Evolutionary conservation across 1,284 basidiomycete genomes (phyloP), one percentile per base, ranked within the genome.

Genomic region (Leccinum pallidistipes): DNA sequence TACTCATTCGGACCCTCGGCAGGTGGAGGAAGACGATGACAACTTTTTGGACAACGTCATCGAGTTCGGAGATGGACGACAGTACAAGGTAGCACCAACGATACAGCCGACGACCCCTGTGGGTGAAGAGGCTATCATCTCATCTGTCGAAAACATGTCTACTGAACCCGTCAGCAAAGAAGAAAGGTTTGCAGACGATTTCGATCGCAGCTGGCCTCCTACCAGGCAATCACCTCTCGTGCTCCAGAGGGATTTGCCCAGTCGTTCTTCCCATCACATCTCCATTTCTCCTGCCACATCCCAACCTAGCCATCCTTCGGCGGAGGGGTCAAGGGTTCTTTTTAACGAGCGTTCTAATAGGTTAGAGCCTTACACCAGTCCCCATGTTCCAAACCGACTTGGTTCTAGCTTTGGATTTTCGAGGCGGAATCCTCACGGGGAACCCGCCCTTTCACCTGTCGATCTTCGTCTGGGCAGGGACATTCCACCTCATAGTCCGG

Each of bases 21-120:
- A 91, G 87, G 88, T 91, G 84, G 88, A 92, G 77, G 94, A 94
- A 74, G 95, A 97, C 65, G 92, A 95, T 61, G 92, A 94, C 69
- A 92, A 94, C 69, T 95, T 94, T 69, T 77, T 97, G 40, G 91
- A 87, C 68, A 92, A 90, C 47, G 90, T 95, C 45, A 92, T 97
- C 69, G 94, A 97, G 74, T 97, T 97, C 72, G 94, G 87, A 5
- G 95, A 97, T 72, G 94, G 94, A 6, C 86, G 88, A 53, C 91
- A 93, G 72, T 95, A 95, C 78, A 92, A 88, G 66, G 82, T 95
- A 62, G 84, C 88, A 64, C 75, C 85, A 8, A 71, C 79, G 62
- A 66, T 68, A 47, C 67, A 70, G 47, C 63, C 70, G 32, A 58
- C 69, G 21, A 55, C 64, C 9, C 63, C 62, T 57, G 53, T 66